Percentiles rank a stretch among this genome's conserved stretches.
Evolutionary conservation across 257 asterid species (phyloP).

Genomic region (Cruciata laevipes): DNA sequence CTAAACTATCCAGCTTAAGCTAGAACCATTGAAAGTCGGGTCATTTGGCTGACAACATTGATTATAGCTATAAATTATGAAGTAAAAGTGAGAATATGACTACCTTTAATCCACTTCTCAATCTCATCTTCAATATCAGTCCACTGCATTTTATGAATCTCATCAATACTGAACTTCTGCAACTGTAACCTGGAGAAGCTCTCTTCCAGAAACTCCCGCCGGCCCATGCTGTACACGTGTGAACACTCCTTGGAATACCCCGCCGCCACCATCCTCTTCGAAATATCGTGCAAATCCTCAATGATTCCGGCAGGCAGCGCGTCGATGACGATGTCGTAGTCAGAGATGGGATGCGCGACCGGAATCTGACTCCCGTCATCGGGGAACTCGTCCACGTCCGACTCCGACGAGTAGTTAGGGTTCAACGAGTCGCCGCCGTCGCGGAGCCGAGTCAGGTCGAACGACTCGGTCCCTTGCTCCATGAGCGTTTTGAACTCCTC

Average conservation of each 20-base stretch:
- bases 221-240: slow-evolving; percentile 71
- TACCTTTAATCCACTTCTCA: slow-evolving; percentile 83
- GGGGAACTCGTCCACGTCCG: slow-evolving; percentile 55
- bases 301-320: slow-evolving; percentile 74
- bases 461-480: slow-evolving; percentile 64
- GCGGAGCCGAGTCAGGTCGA: slow-evolving; percentile 32
- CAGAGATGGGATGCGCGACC: slow-evolving; percentile 71
- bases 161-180: slow-evolving; percentile 80
- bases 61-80: no score
- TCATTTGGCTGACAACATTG: no score
- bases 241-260: slow-evolving; percentile 85
- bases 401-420: slow-evolving; percentile 37
- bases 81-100: no score
- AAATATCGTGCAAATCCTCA: slow-evolving; percentile 70
- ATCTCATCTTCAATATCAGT: slow-evolving; percentile 78
- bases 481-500: slow-evolving; percentile 71
- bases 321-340: slow-evolving; percentile 71
- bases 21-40: background rate
- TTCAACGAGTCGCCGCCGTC: slow-evolving; percentile 31
- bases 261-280: slow-evolving; percentile 89
- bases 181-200: slow-evolving; percentile 80
- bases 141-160: slow-evolving; percentile 90
- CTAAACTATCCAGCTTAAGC: background rate
- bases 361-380: slow-evolving; percentile 56
- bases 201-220: slow-evolving; percentile 89